Base-by-base conservation (phyloP, 23 red algal genomes). In the Cyanidioschyzon merolae region DNA sequence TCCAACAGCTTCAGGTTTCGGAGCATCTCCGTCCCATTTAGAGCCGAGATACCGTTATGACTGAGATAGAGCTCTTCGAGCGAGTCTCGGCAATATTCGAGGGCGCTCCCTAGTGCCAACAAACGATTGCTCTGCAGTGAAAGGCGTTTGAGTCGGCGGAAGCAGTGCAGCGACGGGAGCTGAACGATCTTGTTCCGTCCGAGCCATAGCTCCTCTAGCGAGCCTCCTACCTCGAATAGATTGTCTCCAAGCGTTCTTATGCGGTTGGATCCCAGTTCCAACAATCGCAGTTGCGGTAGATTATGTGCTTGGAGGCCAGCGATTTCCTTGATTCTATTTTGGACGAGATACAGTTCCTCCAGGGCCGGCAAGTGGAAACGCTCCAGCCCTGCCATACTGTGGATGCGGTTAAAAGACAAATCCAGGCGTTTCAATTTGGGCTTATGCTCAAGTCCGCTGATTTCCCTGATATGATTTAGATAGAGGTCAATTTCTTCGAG, bases 241-340 rank as follows among this genome's bases (percentile, higher is more conserved):
- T 71, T 71, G 12, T 71, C 63, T 7, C 63, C 63, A 7, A 71
- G 7, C 12, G 63, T 80, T 0, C 85, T 50, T 12, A 98, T 74
- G 41, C 85, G 82, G 58, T 98, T 98, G 50, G 90, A 88, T n/a
- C 94, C 94, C 37, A 98, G 76, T 80, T 98, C 94, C 38, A 98
- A 76, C 75, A 91, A 71, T 16, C 39, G 21, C 59, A 98, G 74
- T 41, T 86, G 80, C 0, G 84, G 80, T 76, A 98, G 80, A 27
- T 71, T 25, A 3, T 71, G 12, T 51, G 27, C 74, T 39, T 76
- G 67, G 3, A 98, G 59, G 2, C 77, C 85, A 40, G 35, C 38
- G 18, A 91, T 89, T 17, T 39, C 18, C 51, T 39, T 84, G 17
- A 98, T 88, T 57, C 90, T 86, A 68, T 98, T 98, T 29, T 80